Conservation (phyloP, 225 moss, liverwort and hornwort species). For the Takakia lepidozioides region DNA sequence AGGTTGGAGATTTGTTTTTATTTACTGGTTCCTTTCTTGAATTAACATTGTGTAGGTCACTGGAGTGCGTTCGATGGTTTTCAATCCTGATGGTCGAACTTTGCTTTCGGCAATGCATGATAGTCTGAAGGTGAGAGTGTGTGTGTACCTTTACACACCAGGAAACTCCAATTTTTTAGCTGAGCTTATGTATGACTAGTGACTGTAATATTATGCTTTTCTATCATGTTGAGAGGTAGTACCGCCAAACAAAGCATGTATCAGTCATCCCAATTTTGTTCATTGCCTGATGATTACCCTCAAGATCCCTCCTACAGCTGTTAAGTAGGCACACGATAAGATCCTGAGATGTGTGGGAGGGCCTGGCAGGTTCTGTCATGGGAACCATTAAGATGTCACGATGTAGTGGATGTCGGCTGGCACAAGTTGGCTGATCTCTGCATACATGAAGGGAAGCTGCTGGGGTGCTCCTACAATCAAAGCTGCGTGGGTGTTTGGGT, state of each 20-base stretch:
- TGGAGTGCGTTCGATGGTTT: slow-evolving; percentile 95
- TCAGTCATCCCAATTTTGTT: too few relatives aligned
- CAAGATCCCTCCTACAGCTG: too few relatives aligned
- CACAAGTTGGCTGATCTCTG: slow-evolving; percentile 95
- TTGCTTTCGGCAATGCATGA: slow-evolving; percentile 93
- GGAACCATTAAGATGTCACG: slow-evolving; percentile 98
- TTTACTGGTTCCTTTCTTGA: too few relatives aligned
- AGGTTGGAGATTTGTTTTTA: too few relatives aligned
- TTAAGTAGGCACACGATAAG: too few relatives aligned
- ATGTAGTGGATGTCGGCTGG: slow-evolving; percentile 98
- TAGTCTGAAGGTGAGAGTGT: slow-evolving; percentile 85
- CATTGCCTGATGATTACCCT: too few relatives aligned
- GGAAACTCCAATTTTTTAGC: too few relatives aligned
- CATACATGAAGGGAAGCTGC: slow-evolving; percentile 93
- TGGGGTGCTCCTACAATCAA: slow-evolving; percentile 98
- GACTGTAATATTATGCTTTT: too few relatives aligned
- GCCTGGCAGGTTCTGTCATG: slow-evolving; percentile 80
- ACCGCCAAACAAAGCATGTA: too few relatives aligned
- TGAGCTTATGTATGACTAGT: too few relatives aligned
- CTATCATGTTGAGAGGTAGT: too few relatives aligned
- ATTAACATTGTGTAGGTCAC: slow-evolving; percentile 49
- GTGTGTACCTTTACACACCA: too few relatives aligned
- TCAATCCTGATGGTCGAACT: slow-evolving; percentile 94
- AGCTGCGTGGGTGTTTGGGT: slow-evolving; percentile 99
- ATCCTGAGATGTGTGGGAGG: background rate